Evolutionary conservation across 1,139 yeast genomes (phyloP), one percentile per base, ranked within the genome.

Genomic region (Wickerhamomyces sp.): DNA sequence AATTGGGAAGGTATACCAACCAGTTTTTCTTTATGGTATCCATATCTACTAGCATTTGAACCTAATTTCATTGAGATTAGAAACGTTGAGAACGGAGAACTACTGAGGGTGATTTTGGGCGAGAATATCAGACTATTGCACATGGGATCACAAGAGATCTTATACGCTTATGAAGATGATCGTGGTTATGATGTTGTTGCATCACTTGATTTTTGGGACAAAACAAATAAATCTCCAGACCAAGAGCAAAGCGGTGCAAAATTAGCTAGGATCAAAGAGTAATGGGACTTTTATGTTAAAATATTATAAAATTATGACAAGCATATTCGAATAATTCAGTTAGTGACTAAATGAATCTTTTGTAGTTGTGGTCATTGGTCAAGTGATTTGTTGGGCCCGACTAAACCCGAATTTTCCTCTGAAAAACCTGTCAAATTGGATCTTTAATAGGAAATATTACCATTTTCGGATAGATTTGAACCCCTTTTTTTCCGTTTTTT

Each of bases 1-100:
- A 83, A 85, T 59, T 92, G 98, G 98, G 97, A 92, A 64, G 97
- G 97, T 31, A 76, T 81, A 38, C 97, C 98, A 5, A 95, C 85
- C 56, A 82, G 83, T 46, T 88, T 92, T 61, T 95, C 97, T 10
- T 71, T 92, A 37, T 88, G 94, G 73, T 92, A 90, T 64, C 98
- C 98, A 5, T 92, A 89, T 59, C 69, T 92, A 43, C 68, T 92
- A 46, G 92, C 96, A 16, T 92, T 92, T 66, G 97, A 92, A 58
- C 77, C 83, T 20, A 84, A 80, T 44, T 89, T 92, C 56, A 87
- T 92, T 59, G 98, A 92, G 65, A 85, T 92, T 41, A 74, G 98
- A 47, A 92, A 89, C 55, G 87, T 90, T 55, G 96, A 90, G 53
- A 78, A 88, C 15, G 89, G 94, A 5, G 94, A 81, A 49, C 67